phyloP scores from a whole-genome alignment of 2,329 filamentous ascomycete species.

The Nemania bipapillata region DNA sequence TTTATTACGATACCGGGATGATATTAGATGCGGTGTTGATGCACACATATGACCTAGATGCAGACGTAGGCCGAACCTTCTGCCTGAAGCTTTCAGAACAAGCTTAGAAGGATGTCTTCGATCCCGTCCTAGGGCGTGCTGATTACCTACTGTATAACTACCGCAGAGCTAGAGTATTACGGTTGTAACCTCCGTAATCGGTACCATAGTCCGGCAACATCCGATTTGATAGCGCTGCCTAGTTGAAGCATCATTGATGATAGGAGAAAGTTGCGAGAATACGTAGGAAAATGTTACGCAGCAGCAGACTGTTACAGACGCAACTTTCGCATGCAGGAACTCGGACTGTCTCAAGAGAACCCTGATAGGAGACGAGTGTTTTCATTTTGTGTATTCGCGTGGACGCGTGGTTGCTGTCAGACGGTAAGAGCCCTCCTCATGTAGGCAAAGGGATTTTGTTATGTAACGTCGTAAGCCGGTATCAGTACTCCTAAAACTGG shows the following conservation, averaged over 20 bases:
- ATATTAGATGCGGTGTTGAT: constrained; percentile 24
- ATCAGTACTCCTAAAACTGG: neutral
- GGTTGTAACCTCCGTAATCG: neutral
- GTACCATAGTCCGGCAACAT: neutral
- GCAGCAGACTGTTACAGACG: neutral
- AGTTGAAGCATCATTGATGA: constrained; percentile 1
- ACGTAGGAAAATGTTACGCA: neutral
- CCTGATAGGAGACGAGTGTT: neutral
- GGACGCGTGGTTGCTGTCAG: constrained; percentile 2
- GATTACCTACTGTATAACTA: neutral
- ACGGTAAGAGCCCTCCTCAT: constrained; percentile 1
- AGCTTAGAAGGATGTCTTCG: constrained; percentile 12
- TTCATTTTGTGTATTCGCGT: constrained; percentile 1
- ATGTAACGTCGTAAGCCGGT: constrained; percentile 7
- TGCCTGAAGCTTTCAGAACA: constrained; percentile 20
- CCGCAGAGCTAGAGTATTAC: neutral
- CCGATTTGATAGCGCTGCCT: neutral
- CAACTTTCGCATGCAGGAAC: neutral
- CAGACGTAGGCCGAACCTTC: constrained; percentile 24
- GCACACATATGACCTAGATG: constrained; percentile 16
- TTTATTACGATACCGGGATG: constrained; percentile 19
- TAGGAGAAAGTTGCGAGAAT: neutral
- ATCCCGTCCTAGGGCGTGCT: neutral
- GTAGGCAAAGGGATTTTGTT: neutral
- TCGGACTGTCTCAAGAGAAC: neutral